These are phyloP conservation scores for Rosa chinensis DNA, from an alignment of 306 rosid genomes.

Conservation along the genomic window DNA sequence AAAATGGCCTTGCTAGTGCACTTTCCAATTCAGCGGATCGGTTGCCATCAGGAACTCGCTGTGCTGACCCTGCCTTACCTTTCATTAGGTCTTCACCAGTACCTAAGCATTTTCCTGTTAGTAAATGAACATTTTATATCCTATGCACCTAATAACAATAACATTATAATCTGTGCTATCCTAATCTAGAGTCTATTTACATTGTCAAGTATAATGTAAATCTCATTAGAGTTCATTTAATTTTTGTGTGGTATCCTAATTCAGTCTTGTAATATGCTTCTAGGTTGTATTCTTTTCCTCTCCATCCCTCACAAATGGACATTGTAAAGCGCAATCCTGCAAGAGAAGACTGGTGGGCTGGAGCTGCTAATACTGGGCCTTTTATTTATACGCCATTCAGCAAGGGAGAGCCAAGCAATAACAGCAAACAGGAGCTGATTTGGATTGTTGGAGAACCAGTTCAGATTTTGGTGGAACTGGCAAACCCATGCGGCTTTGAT, in stretches of 20 bases:
- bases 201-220: background rate
- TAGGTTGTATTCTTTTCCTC: slow-evolving; percentile 90
- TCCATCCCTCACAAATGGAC: slow-evolving; percentile 80
- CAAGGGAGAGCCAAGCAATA: slow-evolving; percentile 80
- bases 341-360: slow-evolving; percentile 99
- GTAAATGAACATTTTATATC: slow-evolving; percentile 5
- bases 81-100: slow-evolving; percentile 68
- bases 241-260: slow-evolving; percentile 14
- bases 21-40: slow-evolving; percentile 87
- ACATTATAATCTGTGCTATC: background rate
- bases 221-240: background rate
- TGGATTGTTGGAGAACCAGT: slow-evolving; percentile 97
- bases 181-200: background rate
- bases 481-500: slow-evolving; percentile 96
- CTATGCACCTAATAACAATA: slow-evolving; percentile 10
- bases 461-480: slow-evolving; percentile 91
- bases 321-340: slow-evolving; percentile 84
- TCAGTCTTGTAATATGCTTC: slow-evolving; percentile 30
- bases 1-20: slow-evolving; percentile 90
- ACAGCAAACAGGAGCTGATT: slow-evolving; percentile 70
- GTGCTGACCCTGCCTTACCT: slow-evolving; percentile 95
- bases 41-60: slow-evolving; percentile 86
- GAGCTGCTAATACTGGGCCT: slow-evolving; percentile 92
- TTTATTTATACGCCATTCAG: slow-evolving; percentile 95
- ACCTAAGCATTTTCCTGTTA: slow-evolving; percentile 4